Percentiles rank a stretch among this genome's conserved stretches.
phyloP scores from a whole-genome alignment of 495 filamentous ascomycete species.

The Daldinia bambusicola region DNA sequence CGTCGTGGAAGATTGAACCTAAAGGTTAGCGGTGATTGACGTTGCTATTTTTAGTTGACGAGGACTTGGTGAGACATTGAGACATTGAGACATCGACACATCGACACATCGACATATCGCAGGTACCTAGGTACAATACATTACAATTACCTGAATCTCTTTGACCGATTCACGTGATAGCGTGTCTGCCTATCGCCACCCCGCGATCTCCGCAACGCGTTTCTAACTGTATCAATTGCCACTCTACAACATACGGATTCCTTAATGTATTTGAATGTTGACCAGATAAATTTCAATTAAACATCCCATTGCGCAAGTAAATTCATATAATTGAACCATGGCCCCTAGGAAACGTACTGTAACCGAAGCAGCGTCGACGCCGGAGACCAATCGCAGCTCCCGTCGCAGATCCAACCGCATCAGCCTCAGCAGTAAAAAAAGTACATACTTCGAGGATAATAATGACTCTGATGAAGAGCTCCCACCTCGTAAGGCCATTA shows the following conservation, averaged over 20 bases:
- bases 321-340: slow-evolving; percentile 23
- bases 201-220: slow-evolving; percentile 29
- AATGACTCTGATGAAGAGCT: slow-evolving; percentile 30
- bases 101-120: no score
- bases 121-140: neutral
- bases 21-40: slow-evolving; percentile 4
- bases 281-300: slow-evolving; percentile 6
- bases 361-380: slow-evolving; percentile 18
- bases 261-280: neutral
- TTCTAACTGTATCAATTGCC: slow-evolving; percentile 17
- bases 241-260: neutral
- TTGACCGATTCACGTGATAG: slow-evolving; percentile 27
- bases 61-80: neutral
- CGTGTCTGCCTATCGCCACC: slow-evolving; percentile 26
- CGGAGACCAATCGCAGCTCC: slow-evolving; percentile 12
- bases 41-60: neutral
- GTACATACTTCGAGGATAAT: slow-evolving; percentile 52
- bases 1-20: no score
- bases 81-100: no score
- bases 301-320: neutral
- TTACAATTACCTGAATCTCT: no score
- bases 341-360: slow-evolving; percentile 40
- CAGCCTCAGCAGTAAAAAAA: slow-evolving; percentile 50
- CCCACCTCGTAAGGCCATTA: slow-evolving; percentile 32
- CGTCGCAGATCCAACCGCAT: slow-evolving; percentile 54